Conservation (phyloP, 2,329 filamentous ascomycete species). For the Phaeomoniella chlamydospora region DNA sequence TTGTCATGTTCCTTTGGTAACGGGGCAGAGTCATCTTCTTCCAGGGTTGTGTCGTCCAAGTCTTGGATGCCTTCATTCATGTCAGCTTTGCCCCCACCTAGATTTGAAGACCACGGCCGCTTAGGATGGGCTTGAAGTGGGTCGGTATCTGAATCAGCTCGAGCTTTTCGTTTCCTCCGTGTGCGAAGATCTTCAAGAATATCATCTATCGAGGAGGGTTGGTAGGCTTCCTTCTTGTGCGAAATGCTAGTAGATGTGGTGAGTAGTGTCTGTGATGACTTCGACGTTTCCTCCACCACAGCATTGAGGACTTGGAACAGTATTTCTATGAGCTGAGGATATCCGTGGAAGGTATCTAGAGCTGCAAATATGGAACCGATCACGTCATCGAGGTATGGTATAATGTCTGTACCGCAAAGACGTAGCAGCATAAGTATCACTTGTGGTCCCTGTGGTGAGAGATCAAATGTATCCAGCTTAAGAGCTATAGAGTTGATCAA, state of each 20-base stretch:
- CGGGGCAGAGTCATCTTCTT: slow-evolving; percentile 19
- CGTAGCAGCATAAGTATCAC: slow-evolving; percentile 90
- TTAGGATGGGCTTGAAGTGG: slow-evolving; percentile 10
- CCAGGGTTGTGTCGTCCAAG: slow-evolving; percentile 19
- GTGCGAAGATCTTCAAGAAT: slow-evolving; percentile 19
- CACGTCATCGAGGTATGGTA: slow-evolving; percentile 85
- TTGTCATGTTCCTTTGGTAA: slow-evolving; percentile 34
- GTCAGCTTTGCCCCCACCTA: slow-evolving; percentile 1
- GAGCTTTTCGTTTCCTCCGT: slow-evolving; percentile 16
- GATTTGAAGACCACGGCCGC: slow-evolving; percentile 12
- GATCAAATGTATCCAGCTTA: slow-evolving; percentile 79
- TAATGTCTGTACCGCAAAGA: slow-evolving; percentile 63
- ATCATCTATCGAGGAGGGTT: slow-evolving; percentile 16
- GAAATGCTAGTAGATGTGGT: slow-evolving; percentile 14
- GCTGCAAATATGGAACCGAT: slow-evolving; percentile 83
- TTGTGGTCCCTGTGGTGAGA: slow-evolving; percentile 79
- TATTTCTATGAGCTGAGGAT: slow-evolving; percentile 69
- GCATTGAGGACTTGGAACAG: slow-evolving; percentile 72
- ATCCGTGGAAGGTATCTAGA: slow-evolving; percentile 90
- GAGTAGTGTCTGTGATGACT: slow-evolving; percentile 35
- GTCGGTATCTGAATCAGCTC: slow-evolving; percentile 10
- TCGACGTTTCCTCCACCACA: slow-evolving; percentile 69
- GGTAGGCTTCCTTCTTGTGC: slow-evolving; percentile 17
- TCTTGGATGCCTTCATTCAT: slow-evolving; percentile 21
- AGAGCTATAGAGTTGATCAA: slow-evolving; percentile 86